These are phyloP conservation scores for Fragosphaeria purpurea DNA, from an alignment of 2,329 filamentous ascomycete genomes.

Conservation along the genomic window DNA sequence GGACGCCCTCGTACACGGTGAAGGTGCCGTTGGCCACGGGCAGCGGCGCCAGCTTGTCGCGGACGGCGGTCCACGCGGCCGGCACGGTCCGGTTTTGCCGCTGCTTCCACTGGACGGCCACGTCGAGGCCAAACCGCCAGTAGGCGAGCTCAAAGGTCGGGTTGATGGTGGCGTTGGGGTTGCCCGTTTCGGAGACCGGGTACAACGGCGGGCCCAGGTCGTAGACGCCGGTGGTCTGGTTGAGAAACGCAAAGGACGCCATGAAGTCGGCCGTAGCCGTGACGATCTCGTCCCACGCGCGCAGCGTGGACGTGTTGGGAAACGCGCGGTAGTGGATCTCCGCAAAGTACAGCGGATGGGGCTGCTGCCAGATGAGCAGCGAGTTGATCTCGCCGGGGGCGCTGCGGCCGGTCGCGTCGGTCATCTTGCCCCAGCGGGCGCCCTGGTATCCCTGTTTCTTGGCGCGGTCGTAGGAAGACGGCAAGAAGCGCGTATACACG, in stretches of 20 bases:
- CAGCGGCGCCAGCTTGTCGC: constrained; percentile 42
- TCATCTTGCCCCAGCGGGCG: constrained; percentile 44
- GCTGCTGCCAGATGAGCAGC: constrained; percentile 53
- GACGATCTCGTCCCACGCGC: constrained; percentile 43
- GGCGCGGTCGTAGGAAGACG: constrained; percentile 27
- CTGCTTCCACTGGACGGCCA: constrained; percentile 42
- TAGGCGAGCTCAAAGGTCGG: constrained; percentile 52
- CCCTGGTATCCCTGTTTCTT: constrained; percentile 31
- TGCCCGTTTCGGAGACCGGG: constrained; percentile 45
- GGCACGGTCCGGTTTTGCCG: constrained; percentile 35
- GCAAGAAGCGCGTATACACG: constrained; percentile 37
- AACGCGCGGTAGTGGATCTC: constrained; percentile 42
- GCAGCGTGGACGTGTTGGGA: constrained; percentile 31
- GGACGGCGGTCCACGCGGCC: constrained; percentile 34
- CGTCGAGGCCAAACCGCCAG: constrained; percentile 49
- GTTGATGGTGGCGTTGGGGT: constrained; percentile 45
- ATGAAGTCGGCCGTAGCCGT: constrained; percentile 47
- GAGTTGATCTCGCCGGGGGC: constrained; percentile 52
- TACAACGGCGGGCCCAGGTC: constrained; percentile 38
- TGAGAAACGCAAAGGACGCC: constrained; percentile 46
- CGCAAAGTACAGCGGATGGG: constrained; percentile 50
- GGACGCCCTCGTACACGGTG: constrained; percentile 42
- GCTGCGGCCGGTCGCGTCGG: constrained; percentile 42
- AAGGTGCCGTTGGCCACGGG: constrained; percentile 39
- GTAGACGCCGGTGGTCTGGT: constrained; percentile 39